These are phyloP conservation scores for Orychophragmus violaceus DNA, from an alignment of 345 rosid species.

Conservation along the genomic window DNA sequence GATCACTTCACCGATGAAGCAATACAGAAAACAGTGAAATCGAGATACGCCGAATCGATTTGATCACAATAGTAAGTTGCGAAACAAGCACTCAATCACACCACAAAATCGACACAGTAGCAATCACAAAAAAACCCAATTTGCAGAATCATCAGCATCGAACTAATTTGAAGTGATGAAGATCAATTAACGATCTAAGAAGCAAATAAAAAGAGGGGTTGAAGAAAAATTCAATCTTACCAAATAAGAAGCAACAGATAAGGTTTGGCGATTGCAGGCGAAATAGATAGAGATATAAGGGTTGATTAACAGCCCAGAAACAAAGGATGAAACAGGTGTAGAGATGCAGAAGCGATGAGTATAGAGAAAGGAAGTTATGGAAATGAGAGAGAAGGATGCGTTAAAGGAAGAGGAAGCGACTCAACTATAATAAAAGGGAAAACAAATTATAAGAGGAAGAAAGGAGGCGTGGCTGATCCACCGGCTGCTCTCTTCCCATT, in stretches of 20 bases:
- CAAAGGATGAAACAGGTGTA: not conserved
- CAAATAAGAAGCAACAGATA: slow-evolving; percentile 21
- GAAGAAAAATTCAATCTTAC: slow-evolving; percentile 19
- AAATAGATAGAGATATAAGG: not conserved
- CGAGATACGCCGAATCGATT: not conserved
- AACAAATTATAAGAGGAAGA: slow-evolving; percentile 6
- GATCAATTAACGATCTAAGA: no score
- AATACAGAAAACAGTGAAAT: not conserved
- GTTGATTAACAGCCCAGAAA: no score
- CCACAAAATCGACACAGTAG: not conserved
- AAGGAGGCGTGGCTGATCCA: slow-evolving; percentile 27
- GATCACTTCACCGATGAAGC: not conserved
- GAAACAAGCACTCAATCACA: not conserved
- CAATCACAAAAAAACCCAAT: not conserved
- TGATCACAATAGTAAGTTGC: not conserved
- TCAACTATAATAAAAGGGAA: not conserved
- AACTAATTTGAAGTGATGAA: no score
- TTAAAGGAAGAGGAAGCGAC: slow-evolving; percentile 12
- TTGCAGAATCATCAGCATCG: slow-evolving; percentile 16
- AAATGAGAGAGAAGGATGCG: slow-evolving; percentile 1
- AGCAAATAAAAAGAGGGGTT: no score
- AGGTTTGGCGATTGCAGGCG: slow-evolving; percentile 28
- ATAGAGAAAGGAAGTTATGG: not conserved
- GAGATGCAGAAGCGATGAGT: slow-evolving; percentile 25
- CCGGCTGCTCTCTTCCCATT: slow-evolving; percentile 13